A percentile compares a stretch with the other conserved stretches of the same genome.
Evolutionary conservation across 2,329 filamentous ascomycete species (phyloP).

Genomic region (Lachnellula occidentalis): DNA sequence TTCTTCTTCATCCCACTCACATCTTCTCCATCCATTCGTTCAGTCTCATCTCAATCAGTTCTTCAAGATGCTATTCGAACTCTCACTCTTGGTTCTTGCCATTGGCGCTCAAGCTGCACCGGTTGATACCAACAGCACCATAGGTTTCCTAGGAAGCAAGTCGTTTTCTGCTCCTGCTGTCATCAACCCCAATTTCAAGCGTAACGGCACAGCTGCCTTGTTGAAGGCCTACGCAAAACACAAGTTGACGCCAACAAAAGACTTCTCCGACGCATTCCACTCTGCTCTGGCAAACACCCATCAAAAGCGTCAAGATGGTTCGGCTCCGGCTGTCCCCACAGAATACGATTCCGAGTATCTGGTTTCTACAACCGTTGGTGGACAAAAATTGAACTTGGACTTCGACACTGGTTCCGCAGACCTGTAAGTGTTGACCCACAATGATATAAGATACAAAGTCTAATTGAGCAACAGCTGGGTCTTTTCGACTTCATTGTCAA

Average conservation of each 20-base stretch:
- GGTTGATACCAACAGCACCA: background rate
- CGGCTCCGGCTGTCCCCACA: slow-evolving; percentile 17
- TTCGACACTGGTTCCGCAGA: slow-evolving; percentile 30
- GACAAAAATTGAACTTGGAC: slow-evolving; percentile 28
- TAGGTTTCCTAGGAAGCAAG: background rate
- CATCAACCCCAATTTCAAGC: slow-evolving; percentile 23
- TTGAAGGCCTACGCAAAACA: slow-evolving; percentile 31
- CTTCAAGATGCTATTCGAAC: slow-evolving; percentile 25
- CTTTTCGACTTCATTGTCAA: slow-evolving; percentile 25
- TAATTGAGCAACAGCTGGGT: slow-evolving; percentile 23
- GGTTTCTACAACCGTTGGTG: slow-evolving; percentile 23
- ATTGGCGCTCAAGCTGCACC: slow-evolving; percentile 5
- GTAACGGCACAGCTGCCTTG: slow-evolving; percentile 29
- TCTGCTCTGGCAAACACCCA: slow-evolving; percentile 8
- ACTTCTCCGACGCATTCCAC: slow-evolving; percentile 21
- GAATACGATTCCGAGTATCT: slow-evolving; percentile 27
- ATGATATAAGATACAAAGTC: background rate
- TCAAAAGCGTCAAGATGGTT: slow-evolving; percentile 28
- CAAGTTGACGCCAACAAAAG: slow-evolving; percentile 23
- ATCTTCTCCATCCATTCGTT: slow-evolving; percentile 3
- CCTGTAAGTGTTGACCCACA: slow-evolving; percentile 21
- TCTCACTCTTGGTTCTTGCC: slow-evolving; percentile 25
- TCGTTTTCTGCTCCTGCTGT: slow-evolving; percentile 25
- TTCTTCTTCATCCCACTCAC: slow-evolving; percentile 4
- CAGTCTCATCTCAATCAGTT: background rate